Evolutionary conservation across 139 green algal genomes (phyloP).

Genomic region (Cymbomonas tetramitiformis): DNA sequence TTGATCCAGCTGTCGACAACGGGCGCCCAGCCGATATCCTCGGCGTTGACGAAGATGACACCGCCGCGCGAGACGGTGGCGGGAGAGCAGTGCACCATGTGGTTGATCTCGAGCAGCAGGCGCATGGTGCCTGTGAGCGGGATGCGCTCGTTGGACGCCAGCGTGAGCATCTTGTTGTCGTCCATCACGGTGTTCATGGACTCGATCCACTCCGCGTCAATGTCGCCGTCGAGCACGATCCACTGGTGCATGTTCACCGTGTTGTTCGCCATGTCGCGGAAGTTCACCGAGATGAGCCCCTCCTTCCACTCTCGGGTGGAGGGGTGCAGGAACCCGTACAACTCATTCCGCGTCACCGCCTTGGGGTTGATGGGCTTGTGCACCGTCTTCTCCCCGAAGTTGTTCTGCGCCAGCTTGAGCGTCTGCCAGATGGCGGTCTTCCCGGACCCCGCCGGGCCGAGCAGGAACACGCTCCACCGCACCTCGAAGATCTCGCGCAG

Average conservation of each 20-base stretch:
- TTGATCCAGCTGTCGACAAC: constrained; percentile 68
- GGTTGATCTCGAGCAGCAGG: constrained; percentile 68
- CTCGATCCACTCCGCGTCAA: constrained; percentile 82
- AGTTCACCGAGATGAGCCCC: constrained; percentile 70
- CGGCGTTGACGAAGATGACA: too few relatives aligned
- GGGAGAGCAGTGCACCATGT: constrained; percentile 73
- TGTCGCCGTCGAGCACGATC: constrained; percentile 89
- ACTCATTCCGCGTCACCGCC: constrained; percentile 76
- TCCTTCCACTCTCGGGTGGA: constrained; percentile 83
- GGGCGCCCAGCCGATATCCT: too few relatives aligned
- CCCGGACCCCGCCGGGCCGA: constrained; percentile 71
- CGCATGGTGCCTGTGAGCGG: constrained; percentile 69
- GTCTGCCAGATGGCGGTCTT: constrained; percentile 83
- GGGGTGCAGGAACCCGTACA: constrained; percentile 78
- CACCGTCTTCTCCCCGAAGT: constrained; percentile 50
- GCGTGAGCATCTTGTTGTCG: too few relatives aligned
- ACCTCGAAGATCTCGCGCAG: constrained; percentile 48
- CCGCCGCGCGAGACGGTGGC: constrained; percentile 79
- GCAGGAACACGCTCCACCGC: constrained; percentile 82
- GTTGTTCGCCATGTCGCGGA: constrained; percentile 73
- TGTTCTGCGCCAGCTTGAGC: constrained; percentile 63
- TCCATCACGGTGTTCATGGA: too few relatives aligned
- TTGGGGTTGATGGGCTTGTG: constrained; percentile 74
- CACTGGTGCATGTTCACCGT: constrained; percentile 74
- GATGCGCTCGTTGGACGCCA: constrained; percentile 82